Evolutionary conservation across 75 land plant species (phyloP).

Genomic region (Cupressus sempervirens): DNA sequence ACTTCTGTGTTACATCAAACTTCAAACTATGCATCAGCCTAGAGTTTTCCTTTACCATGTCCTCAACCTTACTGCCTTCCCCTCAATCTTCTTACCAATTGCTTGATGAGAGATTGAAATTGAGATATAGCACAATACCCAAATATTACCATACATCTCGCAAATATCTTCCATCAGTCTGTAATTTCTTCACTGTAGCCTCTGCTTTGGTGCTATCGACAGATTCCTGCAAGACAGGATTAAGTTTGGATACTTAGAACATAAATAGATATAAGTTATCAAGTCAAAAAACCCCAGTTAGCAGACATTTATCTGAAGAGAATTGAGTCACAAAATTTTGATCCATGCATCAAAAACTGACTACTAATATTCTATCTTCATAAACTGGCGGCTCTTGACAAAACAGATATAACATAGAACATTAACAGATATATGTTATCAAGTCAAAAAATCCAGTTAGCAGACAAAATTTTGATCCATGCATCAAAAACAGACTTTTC

Average conservation of each 20-base stretch:
- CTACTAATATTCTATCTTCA: background rate
- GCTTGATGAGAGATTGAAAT: slow-evolving; percentile 1
- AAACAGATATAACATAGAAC: background rate
- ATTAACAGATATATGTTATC: too few species aligned
- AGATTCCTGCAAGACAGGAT: slow-evolving; percentile 44
- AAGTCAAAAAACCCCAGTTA: background rate
- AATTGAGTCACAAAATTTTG: background rate
- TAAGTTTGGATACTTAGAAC: background rate
- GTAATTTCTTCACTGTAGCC: slow-evolving; percentile 78
- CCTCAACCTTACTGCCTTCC: background rate
- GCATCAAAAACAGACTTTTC: too few species aligned
- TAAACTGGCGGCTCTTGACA: background rate
- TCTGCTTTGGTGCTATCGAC: slow-evolving; percentile 67
- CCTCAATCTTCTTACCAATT: slow-evolving; percentile 12
- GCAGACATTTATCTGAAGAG: background rate
- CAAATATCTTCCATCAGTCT: slow-evolving; percentile 72
- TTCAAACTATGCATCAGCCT: background rate
- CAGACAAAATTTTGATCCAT: too few species aligned
- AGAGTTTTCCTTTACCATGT: slow-evolving; percentile 2
- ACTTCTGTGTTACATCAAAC: slow-evolving; percentile 2
- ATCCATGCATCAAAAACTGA: background rate
- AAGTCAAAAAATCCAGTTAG: too few species aligned
- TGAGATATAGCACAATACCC: background rate
- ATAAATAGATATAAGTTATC: background rate
- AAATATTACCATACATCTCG: slow-evolving; percentile 82